Evolutionary conservation across 2,329 filamentous ascomycete species (phyloP).

Genomic region (Aspergillus sp.): DNA sequence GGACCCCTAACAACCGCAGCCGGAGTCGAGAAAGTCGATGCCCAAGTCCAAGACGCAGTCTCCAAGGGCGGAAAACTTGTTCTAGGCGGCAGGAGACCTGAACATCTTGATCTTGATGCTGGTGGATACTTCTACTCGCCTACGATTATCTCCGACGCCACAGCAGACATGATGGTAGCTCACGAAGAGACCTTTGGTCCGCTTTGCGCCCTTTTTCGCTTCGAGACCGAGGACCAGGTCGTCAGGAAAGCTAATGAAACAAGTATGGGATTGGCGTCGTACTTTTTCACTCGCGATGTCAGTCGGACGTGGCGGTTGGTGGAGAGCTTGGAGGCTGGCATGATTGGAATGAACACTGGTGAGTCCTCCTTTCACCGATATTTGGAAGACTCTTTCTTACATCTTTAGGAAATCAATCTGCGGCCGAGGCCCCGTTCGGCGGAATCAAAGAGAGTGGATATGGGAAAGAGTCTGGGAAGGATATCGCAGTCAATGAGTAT

Average conservation of each 20-base stretch:
- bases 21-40: constrained; percentile 50
- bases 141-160: constrained; percentile 61
- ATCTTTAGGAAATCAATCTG: constrained; percentile 17
- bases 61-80: constrained; percentile 62
- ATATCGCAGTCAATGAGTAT: constrained; percentile 43
- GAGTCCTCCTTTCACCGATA: too few relatives aligned
- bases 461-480: constrained; percentile 50
- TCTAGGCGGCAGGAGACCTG: constrained; percentile 51
- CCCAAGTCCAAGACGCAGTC: constrained; percentile 63
- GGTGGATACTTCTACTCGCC: constrained; percentile 59
- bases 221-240: constrained; percentile 64
- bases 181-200: constrained; percentile 66
- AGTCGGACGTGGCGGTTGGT: constrained; percentile 10
- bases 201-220: constrained; percentile 61
- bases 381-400: too few relatives aligned
- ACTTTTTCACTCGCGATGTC: constrained; percentile 7
- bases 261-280: constrained; percentile 6
- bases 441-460: constrained; percentile 40
- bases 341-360: constrained; percentile 25
- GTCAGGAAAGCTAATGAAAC: constrained; percentile 3
- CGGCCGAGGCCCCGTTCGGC: constrained; percentile 23
- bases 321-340: constrained; percentile 17
- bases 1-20: constrained; percentile 7
- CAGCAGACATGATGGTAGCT: constrained; percentile 56
- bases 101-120: constrained; percentile 33